Base-by-base conservation (phyloP, 805 yeast genomes). In the Spathaspora boniae region DNA sequence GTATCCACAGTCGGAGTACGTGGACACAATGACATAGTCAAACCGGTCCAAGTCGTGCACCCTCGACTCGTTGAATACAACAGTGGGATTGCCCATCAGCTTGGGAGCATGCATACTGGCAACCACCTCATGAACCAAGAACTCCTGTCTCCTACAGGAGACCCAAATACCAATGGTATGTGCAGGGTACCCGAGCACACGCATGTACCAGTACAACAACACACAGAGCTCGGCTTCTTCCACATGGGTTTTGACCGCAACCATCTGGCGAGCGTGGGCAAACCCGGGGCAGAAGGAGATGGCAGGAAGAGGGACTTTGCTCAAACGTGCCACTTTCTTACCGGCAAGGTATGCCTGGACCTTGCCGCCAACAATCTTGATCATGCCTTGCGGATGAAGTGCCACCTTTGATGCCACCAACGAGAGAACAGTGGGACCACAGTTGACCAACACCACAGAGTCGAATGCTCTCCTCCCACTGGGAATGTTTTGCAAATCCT, bases 151-250 rank as follows among this genome's bases (percentile, higher is more conserved):
- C 15, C 54, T 52, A 22, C 60, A 64, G 4, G 61, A 51, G 1
- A 76, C 63, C 17, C 68, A 43, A 7, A 80, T 63, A 14, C 62
- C 55, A 14, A 79, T 62, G 15, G 48, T 47, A 0, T 49, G 41
- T 1, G 46, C 26, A 0, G 72, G 60, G 39, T 74, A 75, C 0
- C 74, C 76, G 15, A 65, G 34, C 3, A 64, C 40, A 4, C 71
- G 45, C 68, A 78, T 54, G 38, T 72, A 75, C 51, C 64, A 66
- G 44, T 57, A 75, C 5, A 75, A 40, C 0, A 58, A 52, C 11
- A 72, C 72, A 12, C 68, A 36, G 28, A 44, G 45, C 24, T 47
- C 48, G 7, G 51, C 54, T 28, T 47, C 54, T 29, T 42, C 39
- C 3, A 46, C 29, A 18, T 36, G 30, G 26, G 31, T 34, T 4